phyloP scores from a whole-genome alignment of 1,139 yeast genomes.

The Hanseniaspora gamundiae region DNA sequence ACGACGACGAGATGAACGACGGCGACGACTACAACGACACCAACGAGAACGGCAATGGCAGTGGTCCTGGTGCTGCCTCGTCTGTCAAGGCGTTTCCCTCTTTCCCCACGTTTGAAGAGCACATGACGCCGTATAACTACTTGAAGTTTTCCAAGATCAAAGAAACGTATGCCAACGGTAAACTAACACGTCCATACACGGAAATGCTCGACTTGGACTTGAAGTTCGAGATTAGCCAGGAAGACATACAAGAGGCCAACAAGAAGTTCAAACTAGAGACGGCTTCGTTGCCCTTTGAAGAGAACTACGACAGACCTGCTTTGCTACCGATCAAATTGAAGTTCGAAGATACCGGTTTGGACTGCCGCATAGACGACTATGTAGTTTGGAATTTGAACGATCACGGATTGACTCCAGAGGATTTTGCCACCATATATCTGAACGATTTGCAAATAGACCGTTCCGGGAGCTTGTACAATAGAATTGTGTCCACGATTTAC shows the following conservation, averaged over 20 bases:
- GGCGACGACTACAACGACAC: conserved; percentile 5
- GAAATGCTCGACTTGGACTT: conserved; percentile 12
- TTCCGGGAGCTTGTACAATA: conserved; percentile 39
- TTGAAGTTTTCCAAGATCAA: conserved; percentile 23
- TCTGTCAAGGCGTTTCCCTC: conserved; percentile 7
- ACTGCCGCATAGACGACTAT: conserved; percentile 59
- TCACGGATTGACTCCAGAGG: conserved; percentile 64
- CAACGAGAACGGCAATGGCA: conserved; percentile 7
- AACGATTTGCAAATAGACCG: conserved; percentile 72
- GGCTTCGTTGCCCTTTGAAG: background rate
- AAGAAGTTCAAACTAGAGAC: conserved; percentile 9
- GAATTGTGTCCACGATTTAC: conserved; percentile 57
- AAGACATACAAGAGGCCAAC: background rate
- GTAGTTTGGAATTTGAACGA: conserved; percentile 89
- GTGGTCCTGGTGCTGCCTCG: conserved; percentile 9
- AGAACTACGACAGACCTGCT: conserved; percentile 5
- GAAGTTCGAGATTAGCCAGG: conserved; percentile 6
- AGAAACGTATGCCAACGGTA: conserved; percentile 23
- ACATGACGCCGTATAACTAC: conserved; percentile 20
- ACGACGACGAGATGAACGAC: conserved; percentile 13
- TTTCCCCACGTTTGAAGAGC: conserved; percentile 23
- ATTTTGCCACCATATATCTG: conserved; percentile 69
- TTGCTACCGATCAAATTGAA: conserved; percentile 64
- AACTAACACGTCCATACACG: conserved; percentile 21
- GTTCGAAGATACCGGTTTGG: conserved; percentile 48